Evolutionary conservation across 1,284 basidiomycete genomes (phyloP), one percentile per base, ranked within the genome.

Genomic region (Sutorius eximius): DNA sequence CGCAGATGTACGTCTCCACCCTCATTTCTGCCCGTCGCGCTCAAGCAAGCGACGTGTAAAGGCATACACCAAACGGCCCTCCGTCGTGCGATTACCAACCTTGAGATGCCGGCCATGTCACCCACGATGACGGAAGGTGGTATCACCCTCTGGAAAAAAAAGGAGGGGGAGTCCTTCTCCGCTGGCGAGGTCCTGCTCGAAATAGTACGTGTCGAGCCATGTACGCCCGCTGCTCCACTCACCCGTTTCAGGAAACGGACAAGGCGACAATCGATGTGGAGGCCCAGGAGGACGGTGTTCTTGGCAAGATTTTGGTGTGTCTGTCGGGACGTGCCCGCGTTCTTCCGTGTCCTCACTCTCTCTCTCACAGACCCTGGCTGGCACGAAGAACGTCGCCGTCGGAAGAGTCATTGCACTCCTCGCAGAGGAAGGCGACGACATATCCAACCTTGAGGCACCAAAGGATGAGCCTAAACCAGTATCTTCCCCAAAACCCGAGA

Each of bases 241-340:
- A 53, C 36, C 51, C 52, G 50, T 59, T 43, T 33, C 70, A 97
- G 95, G 96, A 98, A 82, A 98, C 95, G 37, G 96, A 98, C 82
- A 98, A 98, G 77, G 96, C 96, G 13, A 97, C 95, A 1, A 98
- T 99, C 68, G 96, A 99, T 68, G 95, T 99, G n/a, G 96, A 99
- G 75, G 95, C 96, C 6, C 94, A 94, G 72, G 95, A 98, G 41
- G 95, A 98, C 64, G 96, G 96, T 61, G 75, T 98, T 15, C 73
- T 99, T 69, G 95, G 91, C 43, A 98, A 95, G 78, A 97, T 98
- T 60, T 59, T 98, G 59, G 93, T 94, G 61, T 57, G 85, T 73
- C 20, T 27, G 18, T 30, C 6, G 27, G 42, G 20, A 27, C 38
- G 7, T 27, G 0, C 9, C 6, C 10, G 1, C 11, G 5, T 38